Base-by-base conservation (phyloP, 2,329 filamentous ascomycete genomes). In the Madurella mycetomatis region DNA sequence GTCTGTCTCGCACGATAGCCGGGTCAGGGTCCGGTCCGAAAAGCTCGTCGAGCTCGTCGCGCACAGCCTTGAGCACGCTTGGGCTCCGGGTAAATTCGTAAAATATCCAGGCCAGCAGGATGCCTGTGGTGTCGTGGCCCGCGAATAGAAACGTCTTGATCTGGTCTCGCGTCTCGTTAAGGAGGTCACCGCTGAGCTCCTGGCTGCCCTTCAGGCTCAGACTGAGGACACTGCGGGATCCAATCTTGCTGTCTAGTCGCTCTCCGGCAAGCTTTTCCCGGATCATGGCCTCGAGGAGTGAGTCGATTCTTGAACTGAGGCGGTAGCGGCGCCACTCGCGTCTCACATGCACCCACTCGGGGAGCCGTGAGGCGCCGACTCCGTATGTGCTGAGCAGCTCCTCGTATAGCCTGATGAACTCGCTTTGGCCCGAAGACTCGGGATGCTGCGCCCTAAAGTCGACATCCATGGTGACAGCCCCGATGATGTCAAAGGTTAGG, bases 81-180 rank as follows among this genome's bases (percentile, higher is more conserved):
- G 72, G 70, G 0, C 65, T 65, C 3, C 65, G 65, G 4, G 67
- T 66, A 0, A 75, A 65, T 51, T 72, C 65, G 56, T 74, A 73
- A 18, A 71, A 65, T 1, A 64, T 58, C 69, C 70, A 74, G 9
- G 69, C 63, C 1, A 74, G 59, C 1, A 69, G 60, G 54, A 67
- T 70, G 37, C 67, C 68, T 1, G 72, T 72, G 2, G 73, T 73
- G 56, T 75, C 72, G 43, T 74, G 72, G 2, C 73, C 72, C 2
- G 71, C 72, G 40, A 76, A 71, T 12, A 73, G 60, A 56, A 75
- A 74, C 0, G 68, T 67, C 48, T 69, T 70, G 32, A 75, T 58
- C 55, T 73, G 70, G 49, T 72, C 69, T 37, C 64, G 65, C 2
- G 69, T 70, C 40, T 65, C 59, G 15, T 63, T 39, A 12, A 73